Conservation (phyloP, 2,329 filamentous ascomycete species). For the Cadophora malorum region DNA sequence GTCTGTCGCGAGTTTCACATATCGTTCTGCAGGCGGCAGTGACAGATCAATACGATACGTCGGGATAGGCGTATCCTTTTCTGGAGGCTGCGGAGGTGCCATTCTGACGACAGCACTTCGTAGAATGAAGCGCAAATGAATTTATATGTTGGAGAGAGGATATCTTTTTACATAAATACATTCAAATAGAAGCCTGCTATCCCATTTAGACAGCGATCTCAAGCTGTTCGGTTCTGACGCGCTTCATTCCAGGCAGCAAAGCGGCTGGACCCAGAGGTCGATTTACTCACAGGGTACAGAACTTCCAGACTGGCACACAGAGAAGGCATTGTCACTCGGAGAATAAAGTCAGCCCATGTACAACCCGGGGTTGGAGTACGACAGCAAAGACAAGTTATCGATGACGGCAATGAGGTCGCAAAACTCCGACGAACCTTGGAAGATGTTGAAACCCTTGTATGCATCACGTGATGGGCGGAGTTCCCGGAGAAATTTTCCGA, state of each 20-base stretch:
- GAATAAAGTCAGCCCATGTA: background rate
- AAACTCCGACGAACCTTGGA: background rate
- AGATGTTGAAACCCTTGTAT: background rate
- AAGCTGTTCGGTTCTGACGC: background rate
- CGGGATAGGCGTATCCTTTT: conserved; percentile 41
- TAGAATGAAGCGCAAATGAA: background rate
- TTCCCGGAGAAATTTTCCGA: background rate
- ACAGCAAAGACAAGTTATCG: background rate
- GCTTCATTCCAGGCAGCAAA: conserved; percentile 3
- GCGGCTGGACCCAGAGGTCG: background rate
- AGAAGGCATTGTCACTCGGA: background rate
- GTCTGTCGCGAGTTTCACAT: conserved; percentile 53
- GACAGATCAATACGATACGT: conserved; percentile 60
- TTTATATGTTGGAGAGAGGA: too few relatives aligned
- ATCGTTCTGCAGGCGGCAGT: conserved; percentile 57
- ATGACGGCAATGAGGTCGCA: background rate
- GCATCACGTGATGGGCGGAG: background rate
- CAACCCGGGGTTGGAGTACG: background rate
- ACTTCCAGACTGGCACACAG: background rate
- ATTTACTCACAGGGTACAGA: conserved; percentile 2
- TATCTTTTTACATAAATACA: too few relatives aligned
- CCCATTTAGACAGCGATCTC: background rate
- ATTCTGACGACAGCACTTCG: background rate
- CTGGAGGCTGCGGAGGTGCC: background rate
- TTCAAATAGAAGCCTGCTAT: background rate